Evolutionary conservation across 805 yeast species (phyloP).

Genomic region (Lachancea quebecensis): DNA sequence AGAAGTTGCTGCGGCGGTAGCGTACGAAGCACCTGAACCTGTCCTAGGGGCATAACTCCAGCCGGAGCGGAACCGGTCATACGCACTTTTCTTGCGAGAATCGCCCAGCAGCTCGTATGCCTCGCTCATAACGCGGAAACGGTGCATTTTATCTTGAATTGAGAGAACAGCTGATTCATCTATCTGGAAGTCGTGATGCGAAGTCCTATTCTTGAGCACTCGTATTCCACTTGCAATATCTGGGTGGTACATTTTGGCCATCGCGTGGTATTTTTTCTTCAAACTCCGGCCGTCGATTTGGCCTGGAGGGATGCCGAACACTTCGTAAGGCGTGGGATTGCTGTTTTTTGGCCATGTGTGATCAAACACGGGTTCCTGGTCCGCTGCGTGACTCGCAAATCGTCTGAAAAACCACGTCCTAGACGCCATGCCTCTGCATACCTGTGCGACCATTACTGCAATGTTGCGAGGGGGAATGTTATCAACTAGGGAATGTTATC

Average conservation of each 20-base stretch:
- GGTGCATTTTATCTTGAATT: constrained; percentile 25
- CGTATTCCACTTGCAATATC: constrained; percentile 40
- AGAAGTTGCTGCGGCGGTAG: constrained; percentile 10
- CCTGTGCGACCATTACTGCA: not conserved
- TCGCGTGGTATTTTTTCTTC: constrained; percentile 46
- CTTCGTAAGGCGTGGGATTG: constrained; percentile 65
- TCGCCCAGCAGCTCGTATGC: constrained; percentile 55
- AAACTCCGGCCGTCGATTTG: constrained; percentile 35
- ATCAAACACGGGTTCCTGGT: constrained; percentile 8
- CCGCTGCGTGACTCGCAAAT: not conserved
- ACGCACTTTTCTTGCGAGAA: constrained; percentile 36
- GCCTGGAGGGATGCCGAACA: constrained; percentile 41
- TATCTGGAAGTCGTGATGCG: constrained; percentile 2
- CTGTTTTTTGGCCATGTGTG: constrained; percentile 50
- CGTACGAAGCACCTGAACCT: constrained; percentile 5
- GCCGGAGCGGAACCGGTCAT: constrained; percentile 42
- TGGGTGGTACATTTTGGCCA: constrained; percentile 79
- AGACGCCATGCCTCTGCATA: not conserved
- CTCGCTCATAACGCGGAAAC: constrained; percentile 49
- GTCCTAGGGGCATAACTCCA: constrained; percentile 36
- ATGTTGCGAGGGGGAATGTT: not conserved
- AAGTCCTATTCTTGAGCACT: constrained; percentile 14
- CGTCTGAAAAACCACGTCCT: not conserved
- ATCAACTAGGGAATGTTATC: no score
- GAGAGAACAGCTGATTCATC: constrained; percentile 14